These are phyloP conservation scores for Phytophthora sp. DNA, from an alignment of 352 stramenopile species.

Conservation along the genomic window DNA sequence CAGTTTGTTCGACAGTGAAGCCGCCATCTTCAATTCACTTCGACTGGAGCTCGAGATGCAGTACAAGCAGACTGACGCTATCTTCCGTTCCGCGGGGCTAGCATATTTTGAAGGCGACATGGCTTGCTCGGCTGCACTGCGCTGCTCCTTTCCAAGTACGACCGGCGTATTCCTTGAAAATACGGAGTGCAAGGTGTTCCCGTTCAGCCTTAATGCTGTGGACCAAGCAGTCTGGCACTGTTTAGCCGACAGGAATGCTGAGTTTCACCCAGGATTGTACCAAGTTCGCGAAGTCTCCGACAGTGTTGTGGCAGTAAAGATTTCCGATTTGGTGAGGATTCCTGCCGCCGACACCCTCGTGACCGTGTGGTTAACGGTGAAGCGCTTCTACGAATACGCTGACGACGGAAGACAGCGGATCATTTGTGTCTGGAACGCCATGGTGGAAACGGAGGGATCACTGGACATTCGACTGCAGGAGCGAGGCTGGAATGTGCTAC, in stretches of 20 bases:
- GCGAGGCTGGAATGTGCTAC: conserved; percentile 37
- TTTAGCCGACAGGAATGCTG: conserved; percentile 14
- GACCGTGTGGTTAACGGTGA: conserved; percentile 33
- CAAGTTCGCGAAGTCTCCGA: conserved; percentile 17
- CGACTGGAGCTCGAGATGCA: conserved; percentile 28
- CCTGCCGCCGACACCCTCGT: conserved; percentile 29
- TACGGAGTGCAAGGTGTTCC: conserved; percentile 38
- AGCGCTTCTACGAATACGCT: conserved; percentile 15
- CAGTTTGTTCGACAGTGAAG: conserved; percentile 27
- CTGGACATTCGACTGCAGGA: conserved; percentile 39
- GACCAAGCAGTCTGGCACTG: conserved; percentile 38
- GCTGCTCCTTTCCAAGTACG: neutral
- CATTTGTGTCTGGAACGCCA: conserved; percentile 39
- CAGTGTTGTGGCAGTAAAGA: conserved; percentile 30
- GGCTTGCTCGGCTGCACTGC: conserved; percentile 7
- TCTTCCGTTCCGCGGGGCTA: conserved; percentile 30
- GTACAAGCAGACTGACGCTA: conserved; percentile 30
- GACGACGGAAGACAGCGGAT: conserved; percentile 21
- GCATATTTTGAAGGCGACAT: conserved; percentile 37
- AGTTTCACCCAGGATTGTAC: conserved; percentile 28
- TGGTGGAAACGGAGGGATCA: conserved; percentile 37
- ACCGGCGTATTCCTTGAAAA: conserved; percentile 39
- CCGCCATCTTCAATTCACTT: conserved; percentile 39
- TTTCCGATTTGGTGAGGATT: conserved; percentile 26
- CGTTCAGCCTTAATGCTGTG: conserved; percentile 34